Evolutionary conservation across 148 eudicot genomes (phyloP).

Genomic region (Rhododendron ovatum): DNA sequence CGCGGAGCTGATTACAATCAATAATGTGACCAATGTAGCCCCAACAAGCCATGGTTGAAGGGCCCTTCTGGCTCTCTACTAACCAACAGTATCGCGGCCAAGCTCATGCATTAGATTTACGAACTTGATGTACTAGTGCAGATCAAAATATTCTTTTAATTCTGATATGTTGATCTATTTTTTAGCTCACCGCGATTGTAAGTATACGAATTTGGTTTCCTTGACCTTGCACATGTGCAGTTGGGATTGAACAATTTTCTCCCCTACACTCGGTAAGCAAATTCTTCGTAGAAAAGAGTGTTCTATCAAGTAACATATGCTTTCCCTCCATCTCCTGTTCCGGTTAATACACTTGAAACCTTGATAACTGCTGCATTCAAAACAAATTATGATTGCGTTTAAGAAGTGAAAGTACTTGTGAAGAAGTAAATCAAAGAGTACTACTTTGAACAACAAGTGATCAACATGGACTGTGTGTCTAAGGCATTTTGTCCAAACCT

Average conservation of each 20-base stretch:
- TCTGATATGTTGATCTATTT: background rate
- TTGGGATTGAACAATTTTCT: background rate
- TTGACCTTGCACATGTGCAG: background rate
- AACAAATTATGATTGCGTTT: background rate
- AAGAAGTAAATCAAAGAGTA: background rate
- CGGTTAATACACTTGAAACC: no score
- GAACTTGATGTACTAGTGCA: background rate
- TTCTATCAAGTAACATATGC: background rate
- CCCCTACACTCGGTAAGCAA: background rate
- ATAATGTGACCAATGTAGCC: no score
- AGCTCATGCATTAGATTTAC: background rate
- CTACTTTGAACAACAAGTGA: background rate
- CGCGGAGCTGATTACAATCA: conserved; percentile 3
- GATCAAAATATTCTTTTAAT: background rate
- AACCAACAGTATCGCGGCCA: background rate
- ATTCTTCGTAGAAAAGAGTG: background rate
- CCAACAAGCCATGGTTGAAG: background rate
- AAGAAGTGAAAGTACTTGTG: background rate
- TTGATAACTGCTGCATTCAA: background rate
- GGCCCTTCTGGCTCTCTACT: background rate
- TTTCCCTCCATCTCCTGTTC: background rate
- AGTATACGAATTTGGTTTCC: background rate
- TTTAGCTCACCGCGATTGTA: background rate
- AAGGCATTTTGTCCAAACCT: background rate
- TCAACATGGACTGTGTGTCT: background rate